These are phyloP conservation scores for Radiomyces spectabilis DNA, from an alignment of 192 early-diverging fungal species.

Conservation along the genomic window DNA sequence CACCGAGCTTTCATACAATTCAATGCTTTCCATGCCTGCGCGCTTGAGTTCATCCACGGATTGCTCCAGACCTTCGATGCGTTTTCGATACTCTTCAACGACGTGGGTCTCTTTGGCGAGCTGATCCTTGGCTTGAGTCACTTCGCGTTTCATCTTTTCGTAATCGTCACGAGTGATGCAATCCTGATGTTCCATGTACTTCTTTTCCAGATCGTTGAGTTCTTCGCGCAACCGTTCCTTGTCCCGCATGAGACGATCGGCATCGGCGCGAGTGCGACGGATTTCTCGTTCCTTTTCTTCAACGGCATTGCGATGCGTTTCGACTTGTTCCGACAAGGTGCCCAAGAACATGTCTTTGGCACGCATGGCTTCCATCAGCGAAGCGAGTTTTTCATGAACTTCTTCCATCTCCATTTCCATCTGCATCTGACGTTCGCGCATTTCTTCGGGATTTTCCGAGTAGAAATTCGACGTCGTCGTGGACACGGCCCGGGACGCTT, in stretches of 20 bases:
- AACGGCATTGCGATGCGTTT: conserved; percentile 19
- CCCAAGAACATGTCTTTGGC: conserved; percentile 34
- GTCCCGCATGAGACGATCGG: conserved; percentile 18
- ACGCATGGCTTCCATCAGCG: conserved; percentile 24
- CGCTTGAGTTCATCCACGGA: conserved; percentile 30
- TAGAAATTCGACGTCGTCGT: conserved; percentile 2
- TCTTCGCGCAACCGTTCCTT: conserved; percentile 21
- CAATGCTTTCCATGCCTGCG: conserved; percentile 36
- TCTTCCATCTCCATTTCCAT: conserved; percentile 30
- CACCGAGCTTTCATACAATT: conserved; percentile 35
- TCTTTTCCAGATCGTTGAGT: conserved; percentile 13
- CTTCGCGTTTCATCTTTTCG: conserved; percentile 21
- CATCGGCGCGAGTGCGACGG: conserved; percentile 15
- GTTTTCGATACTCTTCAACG: conserved; percentile 8
- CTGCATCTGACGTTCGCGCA: conserved; percentile 10
- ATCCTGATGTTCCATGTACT: conserved; percentile 5
- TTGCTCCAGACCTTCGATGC: conserved; percentile 15
- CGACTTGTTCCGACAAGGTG: conserved; percentile 27
- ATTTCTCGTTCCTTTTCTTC: conserved; percentile 33
- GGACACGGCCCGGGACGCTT: background rate
- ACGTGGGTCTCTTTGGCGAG: conserved; percentile 3
- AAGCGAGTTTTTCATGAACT: conserved; percentile 30
- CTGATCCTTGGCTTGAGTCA: conserved; percentile 11
- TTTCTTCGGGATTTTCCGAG: conserved; percentile 8
- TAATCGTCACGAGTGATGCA: conserved; percentile 12